phyloP scores from a whole-genome alignment of 2,329 filamentous ascomycete genomes.

The Alternaria burnsii region DNA sequence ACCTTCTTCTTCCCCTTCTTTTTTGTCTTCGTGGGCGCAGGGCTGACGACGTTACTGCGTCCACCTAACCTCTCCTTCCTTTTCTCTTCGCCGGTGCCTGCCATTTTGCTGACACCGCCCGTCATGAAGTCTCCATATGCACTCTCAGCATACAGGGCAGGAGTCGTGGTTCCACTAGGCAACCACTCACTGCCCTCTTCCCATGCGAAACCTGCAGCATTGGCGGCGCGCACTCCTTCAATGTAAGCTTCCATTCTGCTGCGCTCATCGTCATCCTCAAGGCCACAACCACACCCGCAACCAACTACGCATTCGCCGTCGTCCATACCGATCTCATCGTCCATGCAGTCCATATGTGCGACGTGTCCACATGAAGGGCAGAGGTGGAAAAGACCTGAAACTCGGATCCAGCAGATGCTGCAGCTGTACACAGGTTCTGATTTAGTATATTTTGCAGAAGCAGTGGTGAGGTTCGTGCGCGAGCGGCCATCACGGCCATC shows the following conservation, averaged over 20 bases:
- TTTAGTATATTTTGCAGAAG: constrained; percentile 21
- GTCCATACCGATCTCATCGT: constrained; percentile 32
- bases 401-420: constrained; percentile 51
- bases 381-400: constrained; percentile 46
- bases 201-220: constrained; percentile 38
- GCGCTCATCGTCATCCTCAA: constrained; percentile 37
- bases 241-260: constrained; percentile 41
- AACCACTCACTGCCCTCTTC: constrained; percentile 38
- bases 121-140: constrained; percentile 31
- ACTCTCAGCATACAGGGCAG: constrained; percentile 23
- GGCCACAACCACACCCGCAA: constrained; percentile 40
- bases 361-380: constrained; percentile 50
- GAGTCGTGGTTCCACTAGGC: constrained; percentile 33
- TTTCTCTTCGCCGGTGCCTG: constrained; percentile 14
- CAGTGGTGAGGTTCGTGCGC: constrained; percentile 13
- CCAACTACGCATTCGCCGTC: constrained; percentile 44
- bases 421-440: constrained; percentile 43
- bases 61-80: constrained; percentile 22
- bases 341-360: constrained; percentile 50
- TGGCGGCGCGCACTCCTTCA: constrained; percentile 38
- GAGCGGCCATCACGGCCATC: constrained; percentile 22
- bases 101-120: constrained; percentile 27
- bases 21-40: constrained; percentile 31
- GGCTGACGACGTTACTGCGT: constrained; percentile 22
- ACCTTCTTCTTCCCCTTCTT: constrained; percentile 37